phyloP scores from a whole-genome alignment of 805 yeast species.

The Starmerella vaccinii region DNA sequence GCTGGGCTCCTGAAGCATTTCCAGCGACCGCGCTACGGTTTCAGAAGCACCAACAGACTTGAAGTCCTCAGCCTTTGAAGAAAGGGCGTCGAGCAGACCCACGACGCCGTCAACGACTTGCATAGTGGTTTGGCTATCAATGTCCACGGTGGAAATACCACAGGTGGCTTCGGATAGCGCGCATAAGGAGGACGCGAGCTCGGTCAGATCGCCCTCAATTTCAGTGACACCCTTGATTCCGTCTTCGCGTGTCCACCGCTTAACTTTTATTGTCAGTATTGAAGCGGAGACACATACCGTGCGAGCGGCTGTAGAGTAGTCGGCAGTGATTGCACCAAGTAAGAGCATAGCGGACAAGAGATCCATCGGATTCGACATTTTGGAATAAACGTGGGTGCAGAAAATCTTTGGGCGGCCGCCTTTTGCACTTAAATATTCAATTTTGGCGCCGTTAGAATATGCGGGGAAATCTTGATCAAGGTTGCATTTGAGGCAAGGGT shows the following conservation, averaged over 20 bases:
- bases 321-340: constrained; percentile 1
- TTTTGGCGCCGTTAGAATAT: neutral
- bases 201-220: constrained; percentile 1
- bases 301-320: neutral
- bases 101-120: neutral
- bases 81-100: neutral
- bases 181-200: neutral
- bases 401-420: too few relatives aligned
- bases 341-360: neutral
- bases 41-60: neutral
- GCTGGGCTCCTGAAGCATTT: constrained; percentile 1
- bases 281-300: neutral
- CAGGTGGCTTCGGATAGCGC: neutral
- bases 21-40: neutral
- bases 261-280: neutral
- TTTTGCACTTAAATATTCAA: too few relatives aligned
- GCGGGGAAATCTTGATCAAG: constrained; percentile 2
- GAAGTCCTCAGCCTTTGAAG: neutral
- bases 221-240: neutral
- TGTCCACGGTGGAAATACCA: neutral
- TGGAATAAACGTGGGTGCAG: neutral
- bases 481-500: constrained; percentile 1
- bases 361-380: neutral
- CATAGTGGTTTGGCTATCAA: neutral
- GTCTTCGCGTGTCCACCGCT: neutral